Base-by-base conservation (phyloP, 306 rosid genomes). In the Lathyrus tuberosus region DNA sequence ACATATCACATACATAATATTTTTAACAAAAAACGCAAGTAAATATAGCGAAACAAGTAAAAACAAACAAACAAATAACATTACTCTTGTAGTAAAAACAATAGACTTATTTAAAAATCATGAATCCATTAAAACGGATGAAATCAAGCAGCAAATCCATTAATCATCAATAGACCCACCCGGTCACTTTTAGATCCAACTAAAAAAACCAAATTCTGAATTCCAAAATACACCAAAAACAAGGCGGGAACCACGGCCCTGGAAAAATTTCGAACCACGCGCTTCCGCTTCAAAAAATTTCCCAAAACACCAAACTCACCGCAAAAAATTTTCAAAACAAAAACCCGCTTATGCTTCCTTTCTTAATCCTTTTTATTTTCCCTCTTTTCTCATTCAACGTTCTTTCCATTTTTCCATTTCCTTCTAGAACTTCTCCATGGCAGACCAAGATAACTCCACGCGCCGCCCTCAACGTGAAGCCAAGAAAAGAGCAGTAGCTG, bases 391-490 rank as follows among this genome's bases (percentile, higher is more conserved):
- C 35, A 5, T 13, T 12, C 46, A 1, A 24, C 30, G 33, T 14
- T 35, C 12, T 15, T 30, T 6, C 10, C 20, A 10, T 10, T 41
- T 10, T 10, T 44, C 22, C 14, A 7, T 24, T 65, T 17, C 17
- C 3, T 47, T 22, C 5, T 2, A 3, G 10, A 14, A 0, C 10
- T 1, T 76, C 24, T 47, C 15, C 26, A 82, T 82, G 86, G 57
- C 67, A 0, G 44, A 70, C 1, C 20, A 62, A 53, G 80, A 43
- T 22, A 74, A 24, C 60, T 0, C 10, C 69, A 42, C 37, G 48
- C 78, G 72, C 66, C 73, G 78, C 43, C 74, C 75, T 43, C 86
- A 91, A 6, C 91, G 97, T 12, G 88, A 84, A 2, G 86, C 90
- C 3, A 75, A 79, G 61, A 88, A 78, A 81, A 71, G 92, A 65